Evolutionary conservation across 495 filamentous ascomycete species (phyloP).

Genomic region (Xylaria cubensis): DNA sequence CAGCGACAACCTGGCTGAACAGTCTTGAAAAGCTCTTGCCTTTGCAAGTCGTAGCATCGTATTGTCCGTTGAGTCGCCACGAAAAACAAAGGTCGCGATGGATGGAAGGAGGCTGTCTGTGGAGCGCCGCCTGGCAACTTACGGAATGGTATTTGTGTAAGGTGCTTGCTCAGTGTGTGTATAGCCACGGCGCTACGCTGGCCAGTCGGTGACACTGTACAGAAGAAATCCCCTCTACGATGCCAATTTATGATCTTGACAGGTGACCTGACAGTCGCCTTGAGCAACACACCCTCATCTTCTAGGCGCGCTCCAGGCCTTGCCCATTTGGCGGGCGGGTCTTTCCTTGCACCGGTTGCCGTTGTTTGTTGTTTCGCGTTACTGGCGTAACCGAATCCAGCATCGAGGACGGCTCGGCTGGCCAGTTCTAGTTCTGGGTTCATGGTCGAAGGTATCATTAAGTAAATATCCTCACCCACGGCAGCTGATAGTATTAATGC

Average conservation of each 20-base stretch:
- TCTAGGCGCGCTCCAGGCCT: slow-evolving; percentile 76
- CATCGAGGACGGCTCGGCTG: slow-evolving; percentile 78
- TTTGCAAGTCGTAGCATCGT: slow-evolving; percentile 88
- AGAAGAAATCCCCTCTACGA: slow-evolving; percentile 90
- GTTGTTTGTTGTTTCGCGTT: slow-evolving; percentile 62
- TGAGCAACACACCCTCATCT: slow-evolving; percentile 77
- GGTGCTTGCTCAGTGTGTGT: slow-evolving; percentile 92
- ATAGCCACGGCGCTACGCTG: slow-evolving; percentile 88
- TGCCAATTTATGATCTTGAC: slow-evolving; percentile 96
- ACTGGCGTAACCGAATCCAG: slow-evolving; percentile 88
- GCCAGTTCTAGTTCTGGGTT: slow-evolving; percentile 74
- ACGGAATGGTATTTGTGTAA: slow-evolving; percentile 92
- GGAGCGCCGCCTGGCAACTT: slow-evolving; percentile 77
- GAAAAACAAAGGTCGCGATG: slow-evolving; percentile 89
- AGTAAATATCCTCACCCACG: slow-evolving; percentile 81
- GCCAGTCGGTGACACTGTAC: slow-evolving; percentile 83
- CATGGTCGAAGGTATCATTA: slow-evolving; percentile 74
- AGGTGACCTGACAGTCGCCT: slow-evolving; percentile 77
- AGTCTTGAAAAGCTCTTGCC: slow-evolving; percentile 87
- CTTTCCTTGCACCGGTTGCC: slow-evolving; percentile 70
- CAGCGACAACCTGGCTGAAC: slow-evolving; percentile 91
- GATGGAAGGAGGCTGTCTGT: slow-evolving; percentile 93
- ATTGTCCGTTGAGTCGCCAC: slow-evolving; percentile 93
- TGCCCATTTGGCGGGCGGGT: slow-evolving; percentile 78
- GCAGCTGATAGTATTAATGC: slow-evolving; percentile 81